Base-by-base conservation (phyloP, 768 basidiomycete species). In the Serendipita indica region DNA sequence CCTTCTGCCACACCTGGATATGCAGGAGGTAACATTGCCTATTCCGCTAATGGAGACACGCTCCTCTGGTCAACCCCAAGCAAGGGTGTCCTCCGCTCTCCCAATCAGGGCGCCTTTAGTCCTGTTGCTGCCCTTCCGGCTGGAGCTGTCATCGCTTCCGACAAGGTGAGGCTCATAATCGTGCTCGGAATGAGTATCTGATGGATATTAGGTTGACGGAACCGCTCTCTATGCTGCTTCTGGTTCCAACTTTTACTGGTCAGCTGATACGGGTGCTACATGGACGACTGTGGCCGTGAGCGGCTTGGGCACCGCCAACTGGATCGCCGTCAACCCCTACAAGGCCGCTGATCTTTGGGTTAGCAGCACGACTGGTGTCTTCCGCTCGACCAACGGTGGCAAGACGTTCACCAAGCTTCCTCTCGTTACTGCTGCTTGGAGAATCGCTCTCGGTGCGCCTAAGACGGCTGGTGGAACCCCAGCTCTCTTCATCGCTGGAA, bases 261-360 rank as follows among this genome's bases (percentile, higher is more conserved):
- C 81, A 18, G 75, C 70, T 3, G 74, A 84, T 60, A 73, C 73
- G 12, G 83, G 78, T 7, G 71, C 75, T 62, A 78, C 79, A 0
- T 82, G 82, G 65, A 54, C 20, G 32, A 32, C 49, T 20, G n/a
- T 7, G 22, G 32, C 10, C 3, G 49, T 54, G 7, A 28, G 25
- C n/a, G 49, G 49, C 49, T 80, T 79, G 3, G 75, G 73, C 4
- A 68, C 73, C 0, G 74, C 79, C 3, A 71, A 70, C 45, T 79
- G 79, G 62, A 71, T 83, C 61, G 72, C 76, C 25, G 81, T 79
- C 27, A 72, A 82, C 66, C 77, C 77, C 14, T 69, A 66, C 58
- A 71, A 76, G 3, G 75, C 77, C 2, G 81, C 80, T 6, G 81
- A 83, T 64, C 70, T 83, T 32, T 83, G 81, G 80, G 79, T 82